Evolutionary conservation across 257 asterid species (phyloP).

Genomic region (Capsicum rhomboideum): DNA sequence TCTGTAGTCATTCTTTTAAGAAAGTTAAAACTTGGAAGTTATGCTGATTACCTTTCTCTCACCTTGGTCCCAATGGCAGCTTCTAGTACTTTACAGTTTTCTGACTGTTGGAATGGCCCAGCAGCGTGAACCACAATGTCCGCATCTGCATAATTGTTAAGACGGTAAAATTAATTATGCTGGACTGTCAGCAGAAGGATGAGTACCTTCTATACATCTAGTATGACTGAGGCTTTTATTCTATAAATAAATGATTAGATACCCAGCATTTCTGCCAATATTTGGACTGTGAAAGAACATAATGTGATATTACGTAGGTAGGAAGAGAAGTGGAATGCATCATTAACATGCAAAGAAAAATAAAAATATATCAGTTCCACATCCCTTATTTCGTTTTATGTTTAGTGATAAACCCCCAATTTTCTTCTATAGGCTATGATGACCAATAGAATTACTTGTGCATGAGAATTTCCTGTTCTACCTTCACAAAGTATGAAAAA

Average conservation of each 20-base stretch:
- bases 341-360: background rate
- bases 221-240: background rate
- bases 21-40: background rate
- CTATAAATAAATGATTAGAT: background rate
- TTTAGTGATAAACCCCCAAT: background rate
- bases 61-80: slow-evolving; percentile 96
- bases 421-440: background rate
- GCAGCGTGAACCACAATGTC: slow-evolving; percentile 93
- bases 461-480: background rate
- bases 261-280: background rate
- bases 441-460: background rate
- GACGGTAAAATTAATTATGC: background rate
- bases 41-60: slow-evolving; percentile 65
- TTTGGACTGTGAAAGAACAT: background rate
- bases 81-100: slow-evolving; percentile 69
- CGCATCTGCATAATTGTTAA: slow-evolving; percentile 46
- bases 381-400: background rate
- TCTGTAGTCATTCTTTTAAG: background rate
- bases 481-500: background rate
- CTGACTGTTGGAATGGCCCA: slow-evolving; percentile 93
- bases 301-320: background rate
- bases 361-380: background rate
- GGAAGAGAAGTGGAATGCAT: background rate
- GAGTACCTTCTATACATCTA: background rate
- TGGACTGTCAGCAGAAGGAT: background rate